phyloP scores from a whole-genome alignment of 345 rosid genomes.

The Citrus cavaleriei region DNA sequence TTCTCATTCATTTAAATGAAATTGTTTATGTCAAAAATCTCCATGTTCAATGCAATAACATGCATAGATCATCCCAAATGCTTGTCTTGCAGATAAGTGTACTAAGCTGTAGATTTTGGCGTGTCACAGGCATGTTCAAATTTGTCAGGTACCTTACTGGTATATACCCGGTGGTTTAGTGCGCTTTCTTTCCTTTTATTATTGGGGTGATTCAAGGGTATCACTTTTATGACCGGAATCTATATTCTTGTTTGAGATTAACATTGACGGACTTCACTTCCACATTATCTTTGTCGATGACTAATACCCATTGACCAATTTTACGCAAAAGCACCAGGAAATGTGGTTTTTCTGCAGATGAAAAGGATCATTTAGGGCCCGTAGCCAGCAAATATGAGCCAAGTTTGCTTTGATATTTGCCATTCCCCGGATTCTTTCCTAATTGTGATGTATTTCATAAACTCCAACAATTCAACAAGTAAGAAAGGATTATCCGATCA shows the following conservation, averaged over 20 bases:
- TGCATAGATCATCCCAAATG: background rate
- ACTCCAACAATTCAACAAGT: no score
- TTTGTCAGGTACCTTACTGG: background rate
- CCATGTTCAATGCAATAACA: background rate
- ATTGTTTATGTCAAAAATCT: background rate
- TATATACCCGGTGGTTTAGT: background rate
- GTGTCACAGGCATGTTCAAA: background rate
- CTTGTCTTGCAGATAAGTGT: no score
- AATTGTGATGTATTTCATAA: no score
- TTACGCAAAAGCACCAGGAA: background rate
- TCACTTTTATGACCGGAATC: background rate
- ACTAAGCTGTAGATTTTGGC: background rate
- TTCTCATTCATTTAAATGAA: background rate
- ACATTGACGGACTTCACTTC: background rate
- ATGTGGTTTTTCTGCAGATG: background rate
- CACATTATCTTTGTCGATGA: background rate
- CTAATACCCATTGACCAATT: background rate
- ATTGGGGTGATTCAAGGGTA: background rate
- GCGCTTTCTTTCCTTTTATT: background rate
- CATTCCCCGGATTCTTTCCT: no score
- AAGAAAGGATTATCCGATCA: no score
- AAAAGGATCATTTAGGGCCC: background rate
- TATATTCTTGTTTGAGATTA: background rate
- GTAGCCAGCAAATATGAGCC: background rate
- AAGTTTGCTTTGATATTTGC: no score